Base-by-base conservation (phyloP, 2,329 filamentous ascomycete genomes). In the Calycina marina region DNA sequence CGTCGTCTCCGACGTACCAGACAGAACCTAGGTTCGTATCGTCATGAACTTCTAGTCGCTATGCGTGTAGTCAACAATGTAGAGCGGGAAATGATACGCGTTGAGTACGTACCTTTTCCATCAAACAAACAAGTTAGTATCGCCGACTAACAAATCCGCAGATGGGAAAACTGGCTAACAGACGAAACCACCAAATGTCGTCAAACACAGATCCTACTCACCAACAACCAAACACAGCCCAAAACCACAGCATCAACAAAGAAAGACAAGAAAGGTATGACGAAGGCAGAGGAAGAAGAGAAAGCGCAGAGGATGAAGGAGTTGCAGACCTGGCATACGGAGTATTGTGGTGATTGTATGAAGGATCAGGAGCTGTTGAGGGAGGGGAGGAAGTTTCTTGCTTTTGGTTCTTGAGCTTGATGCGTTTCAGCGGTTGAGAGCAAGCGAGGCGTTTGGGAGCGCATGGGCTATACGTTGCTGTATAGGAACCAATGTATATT, bases 11-110 rank as follows among this genome's bases (percentile, higher is more conserved):
- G 80, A 30, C 72, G 77, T 24, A 83, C 84, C n/a, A 70, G 88
- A 6, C 81, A 93, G 55, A 71, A 77, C 14, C 69, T 98, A 0
- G 88, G 81, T 1, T 63, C 72, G 2, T 90, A 94, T 53, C 69
- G 90, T 3, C 84, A 98, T 53, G 85, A 96, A 50, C 63, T 98
- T 13, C 60, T 96, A 2, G 86, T 98, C 4, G 85, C 86, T 4
- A 74, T 96, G 61, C 74, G 86, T 4, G 72, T 94, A 2, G 77
- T 96, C 39, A 94, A 96, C 56, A 77, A 69, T 36, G 74, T 96
- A 16, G 90, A 96, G 61, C 68, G 70, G 37, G 85, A 94, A 54
- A 77, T 93, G 53, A 57, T 96, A 33, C 70, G 74, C 48, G 78
- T 79, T 1, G 88, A 94, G 55, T 22, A 22, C 8, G 20, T 22